Base-by-base conservation (phyloP, 2,329 filamentous ascomycete genomes). In the Ophiosphaerella herpotricha region DNA sequence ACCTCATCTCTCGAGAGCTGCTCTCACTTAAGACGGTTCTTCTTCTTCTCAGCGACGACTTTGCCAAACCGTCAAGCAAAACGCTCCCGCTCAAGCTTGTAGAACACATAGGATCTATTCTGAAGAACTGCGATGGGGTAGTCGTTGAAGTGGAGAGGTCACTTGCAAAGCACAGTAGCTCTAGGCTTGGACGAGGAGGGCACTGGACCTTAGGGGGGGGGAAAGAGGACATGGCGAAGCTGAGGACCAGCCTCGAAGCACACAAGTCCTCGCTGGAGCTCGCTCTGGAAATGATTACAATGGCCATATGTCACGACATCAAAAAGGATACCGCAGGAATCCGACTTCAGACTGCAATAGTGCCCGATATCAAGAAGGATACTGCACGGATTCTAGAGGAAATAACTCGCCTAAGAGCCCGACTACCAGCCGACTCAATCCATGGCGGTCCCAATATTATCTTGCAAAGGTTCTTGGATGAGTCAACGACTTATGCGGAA, bases 291-390 rank as follows among this genome's bases (percentile, higher is more conserved):
- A 35, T 55, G 40, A 31, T 52, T 16, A 16, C 43, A n/a, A 42
- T 51, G 38, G 49, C 43, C 13, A 40, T 52, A 7, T 24, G 35
- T 13, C 40, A 35, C 29, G 51, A 55, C 6, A 52, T 55, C 39
- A 55, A 50, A 32, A 47, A 42, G 3, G 52, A 52, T 23, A 55
- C 55, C 1, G n/a, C 21, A n/a, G 29, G 43, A n/a, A 48, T 51
- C 7, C 21, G 12, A 3, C 23, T 36, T 16, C 43, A 55, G n/a
- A 46, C 46, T n/a, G 37, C 16, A 8, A 16, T 13, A 7, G 12
- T 39, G 6, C 37, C 37, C 4, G 37, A 21, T 13, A 24, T 39
- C 37, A 39, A 39, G 21, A 24, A 39, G 6, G 37, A 39, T 21
- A 39, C 37, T 4, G 23, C 21, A 6, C 14, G 21, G 9, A 39